These are phyloP conservation scores for Tolypocladium sp. DNA, from an alignment of 2,329 filamentous ascomycete genomes.

Conservation along the genomic window DNA sequence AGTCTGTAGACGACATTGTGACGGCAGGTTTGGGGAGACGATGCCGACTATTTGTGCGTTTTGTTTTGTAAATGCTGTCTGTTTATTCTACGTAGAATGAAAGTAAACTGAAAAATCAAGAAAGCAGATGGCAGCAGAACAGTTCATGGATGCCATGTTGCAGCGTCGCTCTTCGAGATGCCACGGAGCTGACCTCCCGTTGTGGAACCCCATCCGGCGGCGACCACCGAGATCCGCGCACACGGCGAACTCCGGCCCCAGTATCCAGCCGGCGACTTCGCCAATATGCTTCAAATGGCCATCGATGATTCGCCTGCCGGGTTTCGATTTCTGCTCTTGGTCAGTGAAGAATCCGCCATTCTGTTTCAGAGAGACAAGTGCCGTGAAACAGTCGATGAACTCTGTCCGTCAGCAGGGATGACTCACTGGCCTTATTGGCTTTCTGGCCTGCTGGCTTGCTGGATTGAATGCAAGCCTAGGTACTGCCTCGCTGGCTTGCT, in stretches of 20 bases:
- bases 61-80: not conserved
- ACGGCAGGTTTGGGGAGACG: not conserved
- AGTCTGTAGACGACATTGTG: not conserved
- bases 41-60: not conserved
- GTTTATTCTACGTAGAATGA: not conserved
- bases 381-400: not conserved
- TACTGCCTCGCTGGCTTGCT: no score
- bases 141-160: no score
- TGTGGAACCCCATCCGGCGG: not conserved
- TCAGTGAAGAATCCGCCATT: not conserved
- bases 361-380: not conserved
- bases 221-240: not conserved
- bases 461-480: no score
- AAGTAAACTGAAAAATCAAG: no score
- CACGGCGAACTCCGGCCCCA: constrained; percentile 1
- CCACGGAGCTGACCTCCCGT: not conserved
- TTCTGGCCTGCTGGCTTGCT: no score
- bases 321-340: not conserved
- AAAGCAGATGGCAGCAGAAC: not conserved
- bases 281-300: not conserved
- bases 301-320: no score
- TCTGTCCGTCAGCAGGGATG: not conserved
- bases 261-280: not conserved
- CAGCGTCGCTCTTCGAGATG: no score
- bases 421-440: no score